Evolutionary conservation across 108 stramenopile species (phyloP).

Genomic region (Cyclotella cryptica): DNA sequence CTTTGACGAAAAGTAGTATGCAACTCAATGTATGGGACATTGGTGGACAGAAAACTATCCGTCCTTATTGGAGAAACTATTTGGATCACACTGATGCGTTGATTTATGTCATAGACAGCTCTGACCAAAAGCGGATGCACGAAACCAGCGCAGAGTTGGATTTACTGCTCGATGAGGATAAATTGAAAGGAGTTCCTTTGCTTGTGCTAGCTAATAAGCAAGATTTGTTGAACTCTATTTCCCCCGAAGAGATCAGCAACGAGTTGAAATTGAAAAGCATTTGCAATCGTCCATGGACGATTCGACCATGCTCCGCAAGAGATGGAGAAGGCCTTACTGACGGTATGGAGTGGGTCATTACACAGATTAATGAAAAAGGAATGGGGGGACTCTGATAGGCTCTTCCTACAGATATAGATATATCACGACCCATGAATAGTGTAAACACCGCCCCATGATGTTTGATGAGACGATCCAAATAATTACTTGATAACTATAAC

Average conservation of each 20-base stretch:
- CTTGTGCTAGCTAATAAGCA: slow-evolving; percentile 81
- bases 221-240: slow-evolving; percentile 65
- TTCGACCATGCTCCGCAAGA: slow-evolving; percentile 73
- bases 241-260: slow-evolving; percentile 66
- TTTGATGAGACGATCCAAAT: no score
- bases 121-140: slow-evolving; percentile 58
- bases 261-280: slow-evolving; percentile 50
- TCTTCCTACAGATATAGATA: not conserved
- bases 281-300: slow-evolving; percentile 45
- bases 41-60: slow-evolving; percentile 69
- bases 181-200: slow-evolving; percentile 66
- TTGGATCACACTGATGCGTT: slow-evolving; percentile 67
- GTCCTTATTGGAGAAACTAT: slow-evolving; percentile 72
- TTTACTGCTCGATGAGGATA: slow-evolving; percentile 60
- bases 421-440: no score
- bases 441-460: no score
- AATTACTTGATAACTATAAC: no score
- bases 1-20: slow-evolving; percentile 66
- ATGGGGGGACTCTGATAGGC: not conserved
- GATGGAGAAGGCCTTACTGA: slow-evolving; percentile 76
- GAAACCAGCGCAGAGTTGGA: slow-evolving; percentile 58
- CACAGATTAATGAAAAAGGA: slow-evolving; percentile 19
- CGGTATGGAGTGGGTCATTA: slow-evolving; percentile 66
- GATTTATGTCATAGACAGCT: slow-evolving; percentile 66
- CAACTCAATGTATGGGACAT: slow-evolving; percentile 86